Evolutionary conservation across 1,139 yeast species (phyloP).

Genomic region (Saccharomyces pastorianus): DNA sequence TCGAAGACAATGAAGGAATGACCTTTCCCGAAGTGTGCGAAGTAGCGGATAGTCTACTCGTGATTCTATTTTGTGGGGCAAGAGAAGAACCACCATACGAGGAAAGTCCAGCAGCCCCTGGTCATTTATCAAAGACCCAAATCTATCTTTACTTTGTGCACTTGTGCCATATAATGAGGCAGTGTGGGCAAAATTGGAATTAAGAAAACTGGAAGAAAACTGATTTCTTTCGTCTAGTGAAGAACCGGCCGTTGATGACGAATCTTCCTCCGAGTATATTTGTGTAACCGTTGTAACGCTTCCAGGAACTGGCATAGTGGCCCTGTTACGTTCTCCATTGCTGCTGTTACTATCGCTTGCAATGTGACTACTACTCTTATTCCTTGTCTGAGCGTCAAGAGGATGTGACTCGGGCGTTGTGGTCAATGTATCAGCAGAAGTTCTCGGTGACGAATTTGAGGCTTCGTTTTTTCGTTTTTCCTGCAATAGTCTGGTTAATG

Average conservation of each 20-base stretch:
- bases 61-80: constrained; percentile 9
- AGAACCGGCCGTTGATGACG: background rate
- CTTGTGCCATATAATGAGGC: constrained; percentile 24
- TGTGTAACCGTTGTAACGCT: constrained; percentile 27
- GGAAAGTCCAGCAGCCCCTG: constrained; percentile 1
- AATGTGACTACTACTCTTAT: background rate
- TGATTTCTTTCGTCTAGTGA: constrained; percentile 4
- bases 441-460: background rate
- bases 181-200: constrained; percentile 31
- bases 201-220: constrained; percentile 28
- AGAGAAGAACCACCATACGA: background rate
- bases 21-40: constrained; percentile 8
- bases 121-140: constrained; percentile 19
- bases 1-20: constrained; percentile 42
- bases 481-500: constrained; percentile 30
- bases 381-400: constrained; percentile 4
- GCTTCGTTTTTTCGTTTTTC: constrained; percentile 26
- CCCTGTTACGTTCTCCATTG: constrained; percentile 4
- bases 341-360: background rate
- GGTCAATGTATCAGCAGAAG: constrained; percentile 9
- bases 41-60: constrained; percentile 12
- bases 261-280: constrained; percentile 20
- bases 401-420: constrained; percentile 12
- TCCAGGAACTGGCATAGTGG: constrained; percentile 14
- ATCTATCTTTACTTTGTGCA: constrained; percentile 15